Base-by-base conservation (phyloP, 805 yeast genomes). In the Tetrapisispora phaffii region DNA sequence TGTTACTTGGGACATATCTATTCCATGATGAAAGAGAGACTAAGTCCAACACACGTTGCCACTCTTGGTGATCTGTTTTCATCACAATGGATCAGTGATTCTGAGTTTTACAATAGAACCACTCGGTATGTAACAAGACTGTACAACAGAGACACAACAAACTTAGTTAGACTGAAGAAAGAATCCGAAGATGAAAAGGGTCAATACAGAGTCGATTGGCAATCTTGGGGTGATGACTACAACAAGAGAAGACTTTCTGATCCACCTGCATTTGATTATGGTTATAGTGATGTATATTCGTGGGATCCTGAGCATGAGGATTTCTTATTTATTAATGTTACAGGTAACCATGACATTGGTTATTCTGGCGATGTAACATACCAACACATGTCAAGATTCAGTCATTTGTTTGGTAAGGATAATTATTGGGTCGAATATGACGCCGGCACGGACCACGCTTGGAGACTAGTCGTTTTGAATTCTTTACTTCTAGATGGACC, bases 301-400 rank as follows among this genome's bases (percentile, higher is more conserved):
- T 85, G 95, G 95, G 68, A 72, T 40, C 37, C 37, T 26, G 62
- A 63, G 21, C 54, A 65, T 21, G 71, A 74, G 31, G 78, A 77
- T 47, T 88, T 87, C 8, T 65, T 85, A 32, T 77, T 90, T 57
- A 74, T 87, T 50, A 93, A 93, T 60, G 68, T 93, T 39, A 81
- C 95, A 1, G 98, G 98, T 1, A 93, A 93, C 61, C 98, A 93
- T 61, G 98, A 93, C 61, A 79, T 90, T 38, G 98, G 98, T 0
- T 90, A 93, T 60, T 77, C 85, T 41, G 97, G 97, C 0, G 98
- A 93, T 63, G 86, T 94, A 34, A 89, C 96, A 0, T 79, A 80
- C 69, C 96, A 86, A 56, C 95, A 95, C 56, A 78, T 87, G 79
- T 76, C 85, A 1, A 72, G 98, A 52, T 93, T 79, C 67, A 73